Evolutionary conservation across 1,284 basidiomycete species (phyloP).

Genomic region (Irpex sp.): DNA sequence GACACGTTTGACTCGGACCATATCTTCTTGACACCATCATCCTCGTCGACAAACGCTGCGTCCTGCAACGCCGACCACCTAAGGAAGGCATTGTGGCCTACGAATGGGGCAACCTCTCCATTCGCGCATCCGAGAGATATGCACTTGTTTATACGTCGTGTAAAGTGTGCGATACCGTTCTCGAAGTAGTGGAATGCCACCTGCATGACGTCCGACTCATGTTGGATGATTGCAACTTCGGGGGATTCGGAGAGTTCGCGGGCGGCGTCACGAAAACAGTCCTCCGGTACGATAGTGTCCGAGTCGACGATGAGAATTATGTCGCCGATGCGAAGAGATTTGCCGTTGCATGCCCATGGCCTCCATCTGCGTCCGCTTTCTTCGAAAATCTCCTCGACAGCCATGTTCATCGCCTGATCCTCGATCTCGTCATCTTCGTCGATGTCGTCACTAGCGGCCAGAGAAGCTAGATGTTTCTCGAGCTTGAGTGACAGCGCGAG

Average conservation of each 20-base stretch:
- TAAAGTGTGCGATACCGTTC: slow-evolving; percentile 83
- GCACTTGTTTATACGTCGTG: slow-evolving; percentile 71
- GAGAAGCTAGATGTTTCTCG: slow-evolving; percentile 42
- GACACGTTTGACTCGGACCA: slow-evolving; percentile 86
- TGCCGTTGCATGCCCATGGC: slow-evolving; percentile 65
- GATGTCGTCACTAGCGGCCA: slow-evolving; percentile 30
- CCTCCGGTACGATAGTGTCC: slow-evolving; percentile 84
- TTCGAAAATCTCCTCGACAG: slow-evolving; percentile 64
- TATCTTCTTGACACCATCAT: slow-evolving; percentile 65
- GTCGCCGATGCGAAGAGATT: slow-evolving; percentile 56
- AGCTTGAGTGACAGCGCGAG: slow-evolving; percentile 47
- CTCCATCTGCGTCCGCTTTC: slow-evolving; percentile 50
- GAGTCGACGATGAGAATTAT: slow-evolving; percentile 74
- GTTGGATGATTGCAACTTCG: slow-evolving; percentile 81
- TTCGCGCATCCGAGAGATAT: slow-evolving; percentile 76
- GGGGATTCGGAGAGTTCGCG: slow-evolving; percentile 75
- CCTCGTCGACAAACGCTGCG: slow-evolving; percentile 65
- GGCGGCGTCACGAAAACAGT: slow-evolving; percentile 83
- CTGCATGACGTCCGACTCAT: slow-evolving; percentile 84
- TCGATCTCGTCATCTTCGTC: slow-evolving; percentile 43
- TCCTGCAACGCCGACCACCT: slow-evolving; percentile 85
- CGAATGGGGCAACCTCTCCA: slow-evolving; percentile 82
- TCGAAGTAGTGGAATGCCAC: slow-evolving; percentile 86
- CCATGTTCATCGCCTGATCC: slow-evolving; percentile 55
- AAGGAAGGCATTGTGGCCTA: slow-evolving; percentile 87